Evolutionary conservation across 768 basidiomycete species (phyloP), one percentile per base, ranked within the genome.

Genomic region (Tricholoma sp.): DNA sequence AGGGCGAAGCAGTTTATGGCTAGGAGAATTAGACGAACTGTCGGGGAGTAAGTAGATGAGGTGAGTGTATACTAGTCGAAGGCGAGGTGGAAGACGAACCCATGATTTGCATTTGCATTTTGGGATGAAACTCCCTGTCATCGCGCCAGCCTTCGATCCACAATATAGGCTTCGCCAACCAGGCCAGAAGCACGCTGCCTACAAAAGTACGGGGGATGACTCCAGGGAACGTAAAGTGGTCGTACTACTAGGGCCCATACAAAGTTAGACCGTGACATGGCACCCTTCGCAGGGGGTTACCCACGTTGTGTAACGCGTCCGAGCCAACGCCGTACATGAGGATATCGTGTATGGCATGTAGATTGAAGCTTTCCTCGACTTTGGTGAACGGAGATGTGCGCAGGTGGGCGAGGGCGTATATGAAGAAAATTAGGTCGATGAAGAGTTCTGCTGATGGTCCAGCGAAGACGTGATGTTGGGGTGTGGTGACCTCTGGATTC

Each of bases 291-390:
- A 24, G 45, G 14, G 55, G n/a, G n/a, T n/a, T 57, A 67, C 83
- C 69, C 68, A 89, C 84, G 43, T 83, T 79, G 37, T 61, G 66
- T 22, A 91, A 68, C 32, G 64, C 69, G 3, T 67, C 64, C 2
- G 71, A 66, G 0, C 66, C 49, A 16, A 84, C 67, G 2, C 94
- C 94, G 65, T 93, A 86, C 73, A 87, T 80, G 27, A 98, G 74
- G 22, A 92, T 76, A 70, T 99, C 97, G 66, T 97, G 92, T 0
- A 79, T 81, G 0, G 92, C 94, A 67, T 98, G 97, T 8, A 98
- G 80, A 62, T 89, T 94, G 78, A 98, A 98, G 66, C 89, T 91
- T 73, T 99, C 97, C 71, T 99, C 97, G 27, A 99, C 97, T 74
- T 99, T 99, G 3, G 91, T 90, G 68, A 89, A 93, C 6, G 35